Conservation (phyloP, 345 rosid species). For the Geranium brycei region DNA sequence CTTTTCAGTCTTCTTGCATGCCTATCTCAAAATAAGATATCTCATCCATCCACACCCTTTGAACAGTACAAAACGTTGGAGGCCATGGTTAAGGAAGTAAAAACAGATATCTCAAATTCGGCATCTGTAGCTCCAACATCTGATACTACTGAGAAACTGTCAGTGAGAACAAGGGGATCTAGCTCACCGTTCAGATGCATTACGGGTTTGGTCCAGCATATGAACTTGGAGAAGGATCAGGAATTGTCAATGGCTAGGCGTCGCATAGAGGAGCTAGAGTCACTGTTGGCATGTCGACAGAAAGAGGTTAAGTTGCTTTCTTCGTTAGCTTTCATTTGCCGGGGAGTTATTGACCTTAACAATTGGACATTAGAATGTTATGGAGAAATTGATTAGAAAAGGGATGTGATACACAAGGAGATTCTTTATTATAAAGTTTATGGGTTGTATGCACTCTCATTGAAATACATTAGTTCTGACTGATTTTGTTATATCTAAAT, state of each 20-base stretch:
- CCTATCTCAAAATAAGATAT: not conserved
- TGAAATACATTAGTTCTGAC: not conserved
- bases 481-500: not conserved
- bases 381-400: not conserved
- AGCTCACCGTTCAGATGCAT: constrained; percentile 92
- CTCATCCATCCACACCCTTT: constrained; percentile 9
- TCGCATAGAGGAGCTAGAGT: constrained; percentile 63
- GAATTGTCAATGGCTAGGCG: constrained; percentile 53
- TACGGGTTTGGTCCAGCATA: constrained; percentile 72
- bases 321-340: not conserved
- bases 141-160: constrained; percentile 46
- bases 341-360: not conserved
- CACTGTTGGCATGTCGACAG: constrained; percentile 43
- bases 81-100: constrained; percentile 55
- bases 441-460: not conserved
- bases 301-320: constrained; percentile 49
- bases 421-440: not conserved
- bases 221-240: constrained; percentile 68
- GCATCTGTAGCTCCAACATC: constrained; percentile 23
- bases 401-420: not conserved
- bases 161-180: constrained; percentile 63
- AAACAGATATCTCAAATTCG: constrained; percentile 35
- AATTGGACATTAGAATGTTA: not conserved
- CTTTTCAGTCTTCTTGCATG: not conserved
- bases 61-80: constrained; percentile 73